Evolutionary conservation across 371 early-diverging fungal species (phyloP).

Genomic region (Rhizomucor pusillus): DNA sequence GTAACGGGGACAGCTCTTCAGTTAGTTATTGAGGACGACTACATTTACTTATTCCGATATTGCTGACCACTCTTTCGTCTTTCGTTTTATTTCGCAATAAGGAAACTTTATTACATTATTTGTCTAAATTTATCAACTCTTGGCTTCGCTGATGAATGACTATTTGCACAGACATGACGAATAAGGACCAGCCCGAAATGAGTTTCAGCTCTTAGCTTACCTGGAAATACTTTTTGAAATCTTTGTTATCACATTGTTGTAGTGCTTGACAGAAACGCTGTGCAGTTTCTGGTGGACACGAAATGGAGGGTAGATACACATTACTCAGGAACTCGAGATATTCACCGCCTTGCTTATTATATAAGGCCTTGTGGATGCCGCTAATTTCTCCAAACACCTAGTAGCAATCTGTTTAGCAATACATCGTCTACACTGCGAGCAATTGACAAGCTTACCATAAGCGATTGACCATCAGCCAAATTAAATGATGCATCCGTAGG

Average conservation of each 20-base stretch:
- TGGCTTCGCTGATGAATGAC: constrained; percentile 41
- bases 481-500: constrained; percentile 79
- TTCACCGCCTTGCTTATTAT: constrained; percentile 57
- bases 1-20: neutral
- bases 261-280: constrained; percentile 66
- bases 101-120: neutral
- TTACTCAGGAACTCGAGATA: constrained; percentile 66
- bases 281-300: constrained; percentile 64
- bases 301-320: constrained; percentile 66
- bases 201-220: constrained; percentile 30
- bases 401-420: neutral
- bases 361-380: constrained; percentile 68
- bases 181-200: neutral
- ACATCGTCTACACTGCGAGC: neutral
- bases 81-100: neutral
- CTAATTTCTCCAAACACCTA: constrained; percentile 82
- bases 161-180: constrained; percentile 11
- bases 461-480: constrained; percentile 76
- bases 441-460: constrained; percentile 49
- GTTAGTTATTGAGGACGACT: neutral
- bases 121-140: constrained; percentile 14
- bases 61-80: too few species aligned
- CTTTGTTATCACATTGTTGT: constrained; percentile 63
- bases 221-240: constrained; percentile 73
- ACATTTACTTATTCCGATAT: too few species aligned